Percentiles rank a stretch among this genome's conserved stretches.
These are phyloP conservation scores for Ganoderma meredithae DNA, from an alignment of 1,284 basidiomycete genomes.

Conservation along the genomic window DNA sequence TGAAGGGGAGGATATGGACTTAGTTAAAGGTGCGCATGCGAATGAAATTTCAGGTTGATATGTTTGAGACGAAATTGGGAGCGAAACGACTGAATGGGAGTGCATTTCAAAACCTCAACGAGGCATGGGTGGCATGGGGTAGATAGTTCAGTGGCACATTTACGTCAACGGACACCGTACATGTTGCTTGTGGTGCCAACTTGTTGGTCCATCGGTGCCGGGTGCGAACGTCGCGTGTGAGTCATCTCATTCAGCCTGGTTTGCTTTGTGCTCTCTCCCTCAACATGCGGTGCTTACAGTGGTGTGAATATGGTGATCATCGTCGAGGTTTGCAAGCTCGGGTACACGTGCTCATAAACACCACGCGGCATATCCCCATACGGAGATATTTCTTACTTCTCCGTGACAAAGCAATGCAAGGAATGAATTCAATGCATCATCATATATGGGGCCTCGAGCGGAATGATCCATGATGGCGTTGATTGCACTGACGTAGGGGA, in stretches of 20 bases:
- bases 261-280: neutral
- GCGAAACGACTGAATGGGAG: neutral
- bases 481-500: too few relatives aligned
- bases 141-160: neutral
- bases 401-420: too few relatives aligned
- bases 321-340: neutral
- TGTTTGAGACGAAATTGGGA: neutral
- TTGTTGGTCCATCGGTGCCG: neutral
- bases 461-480: too few relatives aligned
- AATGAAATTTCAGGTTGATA: neutral
- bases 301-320: neutral
- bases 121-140: neutral
- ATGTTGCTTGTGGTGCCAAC: neutral
- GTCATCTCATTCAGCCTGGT: neutral
- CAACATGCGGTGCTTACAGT: too few relatives aligned
- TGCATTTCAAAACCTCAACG: neutral
- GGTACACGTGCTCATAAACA: neutral
- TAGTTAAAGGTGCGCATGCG: neutral
- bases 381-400: too few relatives aligned
- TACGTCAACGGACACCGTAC: neutral
- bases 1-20: neutral
- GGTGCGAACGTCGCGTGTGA: neutral
- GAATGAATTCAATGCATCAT: too few relatives aligned
- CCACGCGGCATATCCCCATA: too few relatives aligned
- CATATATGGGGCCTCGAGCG: too few relatives aligned